A percentile compares a stretch with the other conserved stretches of the same genome.
These are phyloP conservation scores for Monascus purpureus DNA, from an alignment of 495 filamentous ascomycete species.

Conservation along the genomic window DNA sequence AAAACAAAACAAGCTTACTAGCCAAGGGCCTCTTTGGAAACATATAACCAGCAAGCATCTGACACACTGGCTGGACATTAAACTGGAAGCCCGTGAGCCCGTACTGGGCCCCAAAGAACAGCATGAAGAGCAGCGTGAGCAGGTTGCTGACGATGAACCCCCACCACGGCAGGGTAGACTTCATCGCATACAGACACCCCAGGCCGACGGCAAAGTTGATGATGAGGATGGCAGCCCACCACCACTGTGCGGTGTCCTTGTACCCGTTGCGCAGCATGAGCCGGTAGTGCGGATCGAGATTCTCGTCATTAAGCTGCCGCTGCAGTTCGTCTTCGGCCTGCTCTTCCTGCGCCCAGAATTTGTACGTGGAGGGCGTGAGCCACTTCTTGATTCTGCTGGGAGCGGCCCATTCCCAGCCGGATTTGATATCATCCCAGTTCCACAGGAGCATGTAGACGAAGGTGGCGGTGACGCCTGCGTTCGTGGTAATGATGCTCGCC, in stretches of 20 bases:
- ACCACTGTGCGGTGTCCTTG: conserved; percentile 30
- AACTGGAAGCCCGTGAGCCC: conserved; percentile 26
- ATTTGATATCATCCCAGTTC: conserved; percentile 19
- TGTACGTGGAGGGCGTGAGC: conserved; percentile 4
- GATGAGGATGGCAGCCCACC: conserved; percentile 27
- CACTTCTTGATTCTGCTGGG: conserved; percentile 8
- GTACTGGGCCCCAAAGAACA: conserved; percentile 21
- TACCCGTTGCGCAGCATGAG: conserved; percentile 20
- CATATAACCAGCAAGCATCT: conserved; percentile 25
- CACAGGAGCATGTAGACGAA: conserved; percentile 22
- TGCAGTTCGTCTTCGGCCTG: conserved; percentile 6
- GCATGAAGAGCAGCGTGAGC: conserved; percentile 16
- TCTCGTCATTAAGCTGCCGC: conserved; percentile 2
- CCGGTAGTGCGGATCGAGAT: conserved; percentile 26
- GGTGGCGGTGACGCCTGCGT: conserved; percentile 28
- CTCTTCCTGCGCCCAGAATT: conserved; percentile 16
- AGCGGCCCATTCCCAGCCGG: conserved; percentile 11
- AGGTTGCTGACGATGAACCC: conserved; percentile 31
- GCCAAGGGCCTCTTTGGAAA: conserved; percentile 19
- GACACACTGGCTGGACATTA: conserved; percentile 16
- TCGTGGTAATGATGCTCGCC: conserved; percentile 24
- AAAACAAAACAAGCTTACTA: conserved; percentile 3
- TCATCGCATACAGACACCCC: conserved; percentile 19
- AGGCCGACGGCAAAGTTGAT: conserved; percentile 30
- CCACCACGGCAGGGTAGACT: conserved; percentile 36